A percentile compares a stretch with the other conserved stretches of the same genome.
Evolutionary conservation across 257 asterid species (phyloP).

Genomic region (Solanum infundibuliforme): DNA sequence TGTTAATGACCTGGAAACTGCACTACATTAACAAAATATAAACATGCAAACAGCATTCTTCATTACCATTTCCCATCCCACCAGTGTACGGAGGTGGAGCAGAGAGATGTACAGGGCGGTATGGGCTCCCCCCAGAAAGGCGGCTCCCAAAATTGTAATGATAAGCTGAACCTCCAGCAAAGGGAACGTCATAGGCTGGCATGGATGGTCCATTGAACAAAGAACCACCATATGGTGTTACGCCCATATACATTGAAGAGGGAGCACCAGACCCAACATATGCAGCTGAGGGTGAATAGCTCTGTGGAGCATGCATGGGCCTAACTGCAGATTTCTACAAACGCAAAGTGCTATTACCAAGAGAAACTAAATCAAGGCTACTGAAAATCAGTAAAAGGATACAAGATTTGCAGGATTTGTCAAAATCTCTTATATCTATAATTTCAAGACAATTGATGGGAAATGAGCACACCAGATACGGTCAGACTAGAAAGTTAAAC

Average conservation of each 20-base stretch:
- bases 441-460: neutral
- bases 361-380: neutral
- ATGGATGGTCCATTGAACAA: constrained; percentile 58
- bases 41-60: neutral
- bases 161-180: constrained; percentile 72
- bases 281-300: constrained; percentile 53
- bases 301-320: constrained; percentile 60
- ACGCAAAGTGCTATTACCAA: neutral
- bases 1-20: neutral
- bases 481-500: neutral
- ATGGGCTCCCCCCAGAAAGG: constrained; percentile 72
- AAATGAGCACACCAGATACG: neutral
- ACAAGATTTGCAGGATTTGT: neutral
- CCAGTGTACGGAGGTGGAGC: constrained; percentile 66
- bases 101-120: constrained; percentile 56
- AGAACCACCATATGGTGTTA: constrained; percentile 72
- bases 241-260: constrained; percentile 71
- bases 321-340: constrained; percentile 55
- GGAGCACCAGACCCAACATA: constrained; percentile 65
- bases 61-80: constrained; percentile 58
- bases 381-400: neutral
- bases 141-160: constrained; percentile 74
- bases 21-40: neutral
- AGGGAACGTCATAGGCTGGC: constrained; percentile 77
- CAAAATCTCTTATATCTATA: neutral